These are phyloP conservation scores for Yarrowia alimentaria DNA, from an alignment of 805 yeast genomes.

Conservation along the genomic window DNA sequence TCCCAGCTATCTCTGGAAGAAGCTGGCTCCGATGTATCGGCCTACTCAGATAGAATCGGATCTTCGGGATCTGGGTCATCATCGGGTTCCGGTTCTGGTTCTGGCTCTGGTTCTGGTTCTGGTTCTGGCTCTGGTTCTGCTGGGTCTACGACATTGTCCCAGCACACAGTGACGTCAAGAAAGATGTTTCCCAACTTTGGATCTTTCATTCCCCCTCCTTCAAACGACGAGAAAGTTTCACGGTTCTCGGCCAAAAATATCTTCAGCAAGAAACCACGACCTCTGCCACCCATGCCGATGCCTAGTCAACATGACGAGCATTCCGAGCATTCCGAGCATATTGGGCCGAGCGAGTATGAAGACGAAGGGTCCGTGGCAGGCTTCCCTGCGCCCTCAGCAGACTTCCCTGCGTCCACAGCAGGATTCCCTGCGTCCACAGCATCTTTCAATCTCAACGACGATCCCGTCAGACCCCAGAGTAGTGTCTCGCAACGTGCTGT, in stretches of 20 bases:
- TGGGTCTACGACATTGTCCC: background rate
- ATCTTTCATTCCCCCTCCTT: conserved; percentile 12
- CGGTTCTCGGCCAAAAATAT: conserved; percentile 20
- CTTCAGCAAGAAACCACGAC: conserved; percentile 7
- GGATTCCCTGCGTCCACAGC: background rate
- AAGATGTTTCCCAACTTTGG: conserved; percentile 15
- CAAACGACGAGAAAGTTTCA: conserved; percentile 10
- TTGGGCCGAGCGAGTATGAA: no score
- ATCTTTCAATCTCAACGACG: conserved; percentile 7
- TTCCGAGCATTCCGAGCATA: no score
- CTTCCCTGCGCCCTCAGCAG: no score
- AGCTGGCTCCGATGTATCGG: background rate
- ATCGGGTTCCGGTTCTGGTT: conserved; percentile 4
- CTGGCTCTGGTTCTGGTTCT: background rate
- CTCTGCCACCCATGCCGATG: no score
- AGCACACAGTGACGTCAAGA: background rate
- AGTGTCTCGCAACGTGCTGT: conserved; percentile 1
- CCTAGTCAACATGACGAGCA: no score
- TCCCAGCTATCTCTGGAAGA: no score
- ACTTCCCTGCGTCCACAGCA: conserved; percentile 17
- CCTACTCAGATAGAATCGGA: background rate
- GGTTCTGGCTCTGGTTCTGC: conserved; percentile 1
- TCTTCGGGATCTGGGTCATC: no score
- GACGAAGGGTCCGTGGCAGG: no score
- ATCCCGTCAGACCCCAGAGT: conserved; percentile 9